Conservation (phyloP, 805 yeast genomes). For the Metschnikowia dekortorum region DNA sequence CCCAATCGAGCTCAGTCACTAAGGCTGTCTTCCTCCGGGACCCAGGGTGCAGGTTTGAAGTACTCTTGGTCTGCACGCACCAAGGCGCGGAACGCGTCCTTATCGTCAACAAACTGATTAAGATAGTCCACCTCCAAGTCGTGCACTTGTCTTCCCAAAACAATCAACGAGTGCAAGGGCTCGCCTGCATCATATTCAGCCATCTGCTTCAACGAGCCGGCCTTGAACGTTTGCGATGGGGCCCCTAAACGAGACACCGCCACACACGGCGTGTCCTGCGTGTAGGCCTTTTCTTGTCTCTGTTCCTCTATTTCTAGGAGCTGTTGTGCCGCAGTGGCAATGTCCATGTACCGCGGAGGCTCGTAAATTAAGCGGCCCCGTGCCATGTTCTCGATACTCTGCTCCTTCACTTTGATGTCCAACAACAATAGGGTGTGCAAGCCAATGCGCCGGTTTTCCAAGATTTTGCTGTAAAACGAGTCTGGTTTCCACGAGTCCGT, state of each 20-base stretch:
- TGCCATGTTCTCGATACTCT: conserved; percentile 89
- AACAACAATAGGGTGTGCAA: conserved; percentile 83
- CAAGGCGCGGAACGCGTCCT: conserved; percentile 43
- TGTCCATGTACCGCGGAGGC: conserved; percentile 95
- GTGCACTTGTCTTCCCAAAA: conserved; percentile 90
- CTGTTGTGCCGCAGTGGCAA: conserved; percentile 84
- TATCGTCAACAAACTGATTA: conserved; percentile 67
- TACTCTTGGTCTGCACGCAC: conserved; percentile 53
- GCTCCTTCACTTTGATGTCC: conserved; percentile 96
- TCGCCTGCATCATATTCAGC: conserved; percentile 86
- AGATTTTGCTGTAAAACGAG: conserved; percentile 81
- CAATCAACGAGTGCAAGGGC: conserved; percentile 87
- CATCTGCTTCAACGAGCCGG: conserved; percentile 77
- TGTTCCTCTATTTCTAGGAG: conserved; percentile 80
- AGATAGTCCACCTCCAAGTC: conserved; percentile 87
- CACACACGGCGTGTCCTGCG: conserved; percentile 85
- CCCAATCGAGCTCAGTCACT: conserved; percentile 5
- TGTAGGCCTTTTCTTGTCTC: conserved; percentile 73
- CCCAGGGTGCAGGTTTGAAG: conserved; percentile 70
- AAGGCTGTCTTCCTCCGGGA: conserved; percentile 36
- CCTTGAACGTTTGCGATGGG: conserved; percentile 74
- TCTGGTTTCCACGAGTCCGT: conserved; percentile 97
- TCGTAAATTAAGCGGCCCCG: conserved; percentile 89
- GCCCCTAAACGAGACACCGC: conserved; percentile 91
- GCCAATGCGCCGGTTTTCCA: conserved; percentile 88